A percentile compares a stretch with the other conserved stretches of the same genome.
Conservation (phyloP, 176 grass and related monocot species). For the Miscanthus lutarioriparius region DNA sequence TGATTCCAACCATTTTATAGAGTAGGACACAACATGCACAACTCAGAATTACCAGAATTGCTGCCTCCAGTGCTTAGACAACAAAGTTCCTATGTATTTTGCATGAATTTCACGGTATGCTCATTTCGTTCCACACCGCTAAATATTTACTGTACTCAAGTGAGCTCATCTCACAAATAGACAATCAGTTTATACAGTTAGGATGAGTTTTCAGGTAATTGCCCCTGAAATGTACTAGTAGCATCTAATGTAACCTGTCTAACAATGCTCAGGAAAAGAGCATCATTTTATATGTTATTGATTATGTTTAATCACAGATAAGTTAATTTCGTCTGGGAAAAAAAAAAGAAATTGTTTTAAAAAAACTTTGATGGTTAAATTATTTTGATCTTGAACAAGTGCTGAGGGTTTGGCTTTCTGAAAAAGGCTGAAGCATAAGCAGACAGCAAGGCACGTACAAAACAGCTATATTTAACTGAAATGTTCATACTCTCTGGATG, state of each 20-base stretch:
- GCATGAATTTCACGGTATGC: neutral
- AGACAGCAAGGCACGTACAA: neutral
- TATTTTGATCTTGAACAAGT: neutral
- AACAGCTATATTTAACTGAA: neutral
- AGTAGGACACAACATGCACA: neutral
- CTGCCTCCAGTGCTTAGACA: neutral
- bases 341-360: neutral
- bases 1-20: neutral
- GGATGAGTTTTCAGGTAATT: neutral
- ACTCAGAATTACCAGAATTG: neutral
- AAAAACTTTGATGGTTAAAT: neutral
- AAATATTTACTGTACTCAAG: neutral
- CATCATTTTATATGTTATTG: neutral
- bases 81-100: neutral
- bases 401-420: neutral
- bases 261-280: neutral
- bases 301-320: neutral
- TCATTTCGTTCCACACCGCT: neutral
- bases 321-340: neutral
- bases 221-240: neutral
- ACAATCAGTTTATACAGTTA: neutral
- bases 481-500: neutral
- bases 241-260: neutral
- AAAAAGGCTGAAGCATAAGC: neutral
- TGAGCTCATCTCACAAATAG: neutral